A percentile compares a stretch with the other conserved stretches of the same genome.
phyloP scores from a whole-genome alignment of 2,329 filamentous ascomycete species.

The Chaetomium sp. region DNA sequence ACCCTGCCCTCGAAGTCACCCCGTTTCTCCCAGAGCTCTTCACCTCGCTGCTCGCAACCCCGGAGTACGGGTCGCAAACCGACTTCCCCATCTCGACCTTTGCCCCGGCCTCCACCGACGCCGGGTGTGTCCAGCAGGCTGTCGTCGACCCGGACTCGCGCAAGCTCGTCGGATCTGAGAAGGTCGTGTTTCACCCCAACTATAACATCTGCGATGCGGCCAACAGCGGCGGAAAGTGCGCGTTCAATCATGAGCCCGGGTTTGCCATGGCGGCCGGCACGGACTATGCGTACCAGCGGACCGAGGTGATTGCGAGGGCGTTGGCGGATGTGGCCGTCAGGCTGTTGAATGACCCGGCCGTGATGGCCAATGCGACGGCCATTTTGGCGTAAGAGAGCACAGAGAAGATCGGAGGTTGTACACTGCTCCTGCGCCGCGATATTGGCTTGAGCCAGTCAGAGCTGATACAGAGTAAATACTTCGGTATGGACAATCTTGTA shows the following conservation, averaged over 20 bases:
- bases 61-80: background rate
- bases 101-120: constrained; percentile 1
- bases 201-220: background rate
- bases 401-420: too few species aligned
- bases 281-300: background rate
- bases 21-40: background rate
- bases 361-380: constrained; percentile 1
- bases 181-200: constrained; percentile 2
- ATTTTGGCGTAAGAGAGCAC: background rate
- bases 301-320: background rate
- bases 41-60: background rate
- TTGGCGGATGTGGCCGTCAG: background rate
- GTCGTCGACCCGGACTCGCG: background rate
- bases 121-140: background rate
- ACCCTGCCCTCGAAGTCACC: constrained; percentile 4
- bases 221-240: background rate
- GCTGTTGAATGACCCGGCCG: background rate
- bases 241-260: constrained; percentile 2
- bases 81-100: background rate
- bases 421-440: too few species aligned
- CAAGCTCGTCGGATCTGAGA: background rate
- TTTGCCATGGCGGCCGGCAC: background rate
- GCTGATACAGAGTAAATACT: too few species aligned
- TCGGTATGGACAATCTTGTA: too few species aligned
- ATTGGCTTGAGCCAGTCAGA: too few species aligned